A percentile compares a stretch with the other conserved stretches of the same genome.
These are phyloP conservation scores for Trametes polyzona DNA, from an alignment of 1,284 basidiomycete species.

Conservation along the genomic window DNA sequence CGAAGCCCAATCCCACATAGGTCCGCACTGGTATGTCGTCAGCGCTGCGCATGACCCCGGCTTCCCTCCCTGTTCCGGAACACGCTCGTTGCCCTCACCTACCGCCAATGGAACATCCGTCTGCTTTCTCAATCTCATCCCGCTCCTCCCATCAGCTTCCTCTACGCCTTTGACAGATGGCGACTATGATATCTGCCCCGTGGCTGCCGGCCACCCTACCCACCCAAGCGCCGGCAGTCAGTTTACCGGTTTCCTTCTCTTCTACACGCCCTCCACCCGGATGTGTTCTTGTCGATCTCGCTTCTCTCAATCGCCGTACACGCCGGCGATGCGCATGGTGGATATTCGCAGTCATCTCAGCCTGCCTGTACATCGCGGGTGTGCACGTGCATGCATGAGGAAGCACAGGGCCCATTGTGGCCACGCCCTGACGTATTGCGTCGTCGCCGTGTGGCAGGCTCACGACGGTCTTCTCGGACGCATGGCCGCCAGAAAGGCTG, in stretches of 20 bases:
- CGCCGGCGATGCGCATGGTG: not conserved
- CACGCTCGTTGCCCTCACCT: constrained; percentile 1
- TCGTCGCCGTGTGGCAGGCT: constrained; percentile 5
- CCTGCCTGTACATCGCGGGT: not conserved
- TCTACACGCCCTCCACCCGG: not conserved
- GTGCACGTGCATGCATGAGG: not conserved
- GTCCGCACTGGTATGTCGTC: constrained; percentile 24
- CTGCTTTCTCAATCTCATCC: constrained; percentile 14
- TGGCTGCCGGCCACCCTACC: constrained; percentile 17
- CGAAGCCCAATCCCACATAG: constrained; percentile 8
- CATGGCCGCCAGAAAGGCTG: not conserved
- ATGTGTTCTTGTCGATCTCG: constrained; percentile 16
- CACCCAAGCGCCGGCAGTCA: constrained; percentile 3
- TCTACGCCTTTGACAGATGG: constrained; percentile 22
- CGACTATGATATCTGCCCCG: constrained; percentile 22
- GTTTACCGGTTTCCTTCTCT: constrained; percentile 9
- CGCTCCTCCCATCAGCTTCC: constrained; percentile 18
- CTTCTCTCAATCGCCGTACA: not conserved
- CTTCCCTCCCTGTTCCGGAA: constrained; percentile 18
- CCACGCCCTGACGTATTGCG: not conserved
- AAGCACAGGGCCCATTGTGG: not conserved
- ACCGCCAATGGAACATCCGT: constrained; percentile 9
- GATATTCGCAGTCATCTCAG: not conserved
- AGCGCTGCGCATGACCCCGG: constrained; percentile 12
- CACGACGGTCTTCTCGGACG: constrained; percentile 8